Evolutionary conservation across 306 rosid genomes (phyloP).

Genomic region (Medicago ruthenica): DNA sequence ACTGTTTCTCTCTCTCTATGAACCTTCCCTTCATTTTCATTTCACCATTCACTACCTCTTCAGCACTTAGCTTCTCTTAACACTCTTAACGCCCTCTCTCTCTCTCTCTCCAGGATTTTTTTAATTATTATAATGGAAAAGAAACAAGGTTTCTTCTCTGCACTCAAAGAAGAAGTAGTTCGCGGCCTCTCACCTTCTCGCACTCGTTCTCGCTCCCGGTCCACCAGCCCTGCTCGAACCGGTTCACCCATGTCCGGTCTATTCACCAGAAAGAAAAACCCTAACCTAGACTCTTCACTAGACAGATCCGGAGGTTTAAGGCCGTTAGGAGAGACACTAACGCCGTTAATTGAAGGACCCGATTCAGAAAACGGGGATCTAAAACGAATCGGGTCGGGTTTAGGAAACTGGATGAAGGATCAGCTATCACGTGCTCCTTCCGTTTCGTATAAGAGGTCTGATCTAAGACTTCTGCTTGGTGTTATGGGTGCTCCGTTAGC

Average conservation of each 20-base stretch:
- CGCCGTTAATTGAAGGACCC: constrained; percentile 90
- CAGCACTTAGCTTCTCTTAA: constrained; percentile 14
- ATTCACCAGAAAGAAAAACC: constrained; percentile 63
- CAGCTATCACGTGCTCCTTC: constrained; percentile 85
- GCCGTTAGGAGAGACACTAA: constrained; percentile 73
- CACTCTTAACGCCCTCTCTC: neutral
- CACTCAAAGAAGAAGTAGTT: constrained; percentile 86
- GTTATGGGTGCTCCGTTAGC: constrained; percentile 98
- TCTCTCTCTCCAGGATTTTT: neutral
- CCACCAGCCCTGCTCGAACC: constrained; percentile 65
- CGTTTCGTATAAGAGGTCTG: constrained; percentile 72
- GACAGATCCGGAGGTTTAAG: constrained; percentile 86
- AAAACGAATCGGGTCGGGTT: constrained; percentile 74
- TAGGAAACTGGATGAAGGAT: constrained; percentile 92
- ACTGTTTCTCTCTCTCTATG: constrained; percentile 44
- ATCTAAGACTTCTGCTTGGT: constrained; percentile 89
- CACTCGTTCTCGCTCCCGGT: constrained; percentile 69
- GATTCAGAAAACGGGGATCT: constrained; percentile 79
- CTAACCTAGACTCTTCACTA: constrained; percentile 44
- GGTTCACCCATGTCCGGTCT: constrained; percentile 71
- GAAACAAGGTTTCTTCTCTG: constrained; percentile 91
- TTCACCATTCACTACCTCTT: neutral
- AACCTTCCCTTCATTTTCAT: constrained; percentile 15
- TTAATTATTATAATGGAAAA: constrained; percentile 61
- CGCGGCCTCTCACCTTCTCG: constrained; percentile 94